Conservation (phyloP, 2,329 filamentous ascomycete genomes). For the Sarocladiaceae sp. region DNA sequence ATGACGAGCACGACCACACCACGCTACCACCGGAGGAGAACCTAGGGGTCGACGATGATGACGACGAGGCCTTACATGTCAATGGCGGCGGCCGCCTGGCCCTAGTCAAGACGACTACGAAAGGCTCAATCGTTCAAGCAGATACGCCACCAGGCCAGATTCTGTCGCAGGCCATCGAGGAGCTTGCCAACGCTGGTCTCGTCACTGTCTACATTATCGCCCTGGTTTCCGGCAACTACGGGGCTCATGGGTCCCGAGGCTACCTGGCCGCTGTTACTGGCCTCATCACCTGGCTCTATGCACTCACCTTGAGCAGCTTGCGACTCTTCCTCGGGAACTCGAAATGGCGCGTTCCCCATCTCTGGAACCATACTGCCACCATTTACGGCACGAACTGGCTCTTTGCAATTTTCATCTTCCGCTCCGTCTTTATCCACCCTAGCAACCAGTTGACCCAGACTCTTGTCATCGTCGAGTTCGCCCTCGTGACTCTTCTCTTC, state of each 20-base stretch:
- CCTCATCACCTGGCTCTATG: slow-evolving; percentile 73
- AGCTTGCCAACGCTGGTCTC: slow-evolving; percentile 65
- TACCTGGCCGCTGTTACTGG: slow-evolving; percentile 57
- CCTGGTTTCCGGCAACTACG: slow-evolving; percentile 55
- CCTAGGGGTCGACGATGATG: slow-evolving; percentile 41
- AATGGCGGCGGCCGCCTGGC: slow-evolving; percentile 51
- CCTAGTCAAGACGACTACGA: slow-evolving; percentile 54
- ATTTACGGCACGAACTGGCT: slow-evolving; percentile 83
- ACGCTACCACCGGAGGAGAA: slow-evolving; percentile 42
- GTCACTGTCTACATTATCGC: slow-evolving; percentile 62
- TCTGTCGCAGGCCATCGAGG: slow-evolving; percentile 65
- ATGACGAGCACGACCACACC: slow-evolving; percentile 41
- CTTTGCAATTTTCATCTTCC: slow-evolving; percentile 69
- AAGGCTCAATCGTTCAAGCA: slow-evolving; percentile 60
- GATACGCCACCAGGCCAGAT: slow-evolving; percentile 71
- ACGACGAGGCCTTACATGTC: slow-evolving; percentile 51
- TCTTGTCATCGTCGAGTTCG: slow-evolving; percentile 68
- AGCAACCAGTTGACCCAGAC: slow-evolving; percentile 54
- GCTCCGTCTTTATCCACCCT: slow-evolving; percentile 77
- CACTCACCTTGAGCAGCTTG: slow-evolving; percentile 64
- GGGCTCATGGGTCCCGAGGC: slow-evolving; percentile 36
- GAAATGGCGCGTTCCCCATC: slow-evolving; percentile 59
- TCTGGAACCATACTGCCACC: slow-evolving; percentile 89
- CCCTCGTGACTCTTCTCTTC: slow-evolving; percentile 66
- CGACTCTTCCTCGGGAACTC: slow-evolving; percentile 62